Base-by-base conservation (phyloP, 306 rosid genomes). In the Gynostemma pentaphyllum region DNA sequence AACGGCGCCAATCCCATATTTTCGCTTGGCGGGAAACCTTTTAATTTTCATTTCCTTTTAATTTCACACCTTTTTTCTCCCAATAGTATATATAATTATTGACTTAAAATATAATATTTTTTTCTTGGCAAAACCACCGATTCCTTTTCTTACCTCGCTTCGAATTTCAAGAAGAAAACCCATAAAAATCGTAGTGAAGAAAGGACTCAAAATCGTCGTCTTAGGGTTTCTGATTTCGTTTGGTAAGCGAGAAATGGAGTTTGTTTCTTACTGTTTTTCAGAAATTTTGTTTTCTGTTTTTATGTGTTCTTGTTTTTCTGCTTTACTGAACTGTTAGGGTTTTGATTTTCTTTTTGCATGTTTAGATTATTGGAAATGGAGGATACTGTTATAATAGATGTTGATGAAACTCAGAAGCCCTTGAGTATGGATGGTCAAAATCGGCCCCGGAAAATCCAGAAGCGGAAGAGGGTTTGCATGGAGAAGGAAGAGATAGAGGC, bases 381-480 rank as follows among this genome's bases (percentile, higher is more conserved):
- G 82, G 76, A 69, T 28, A n/a, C 67, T 7, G 50, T 13, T 24
- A 12, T 22, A 34, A 69, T 77, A 46, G 79, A 71, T 56, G 62
- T 66, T 2, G 81, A 42, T 41, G 74, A 47, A 39, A 42, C 11
- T 23, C 34, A 70, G 4, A 77, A 74, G 42, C 69, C 70, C 47
- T 82, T 24, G 23, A 47, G 70, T 41, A 12, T 60, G 1, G 75
- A 67, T 62, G 37, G 46, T 48, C 69, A 41, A 7, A 70, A 65
- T 68, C 76, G 70, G n/a, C 41, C 82, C 4, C 80, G 69, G 71
- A 76, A 48, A 70, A 51, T 30, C 55, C 82, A 67, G 72, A 88
- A 81, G 80, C 81, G 90, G 62, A 92, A 82, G 69, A 83, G 92
- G 69, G 73, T 9, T 10, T 21, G 42, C 22, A 27, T 74, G 22